Evolutionary conservation across 2,329 filamentous ascomycete species (phyloP).

Genomic region (Botryotinia convoluta): DNA sequence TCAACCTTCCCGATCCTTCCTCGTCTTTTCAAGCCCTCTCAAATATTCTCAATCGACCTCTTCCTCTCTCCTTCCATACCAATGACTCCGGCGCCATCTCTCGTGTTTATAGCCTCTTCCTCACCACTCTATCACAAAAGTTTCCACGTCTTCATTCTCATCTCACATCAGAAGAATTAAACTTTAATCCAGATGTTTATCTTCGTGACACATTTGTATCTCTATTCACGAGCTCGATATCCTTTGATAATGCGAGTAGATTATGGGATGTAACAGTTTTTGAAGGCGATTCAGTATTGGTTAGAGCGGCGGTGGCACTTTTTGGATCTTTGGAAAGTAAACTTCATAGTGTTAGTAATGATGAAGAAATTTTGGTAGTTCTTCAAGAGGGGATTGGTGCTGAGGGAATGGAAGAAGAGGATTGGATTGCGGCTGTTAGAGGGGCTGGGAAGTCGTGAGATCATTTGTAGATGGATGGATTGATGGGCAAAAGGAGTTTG

Average conservation of each 20-base stretch:
- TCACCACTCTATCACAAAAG: conserved; percentile 65
- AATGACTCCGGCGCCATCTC: conserved; percentile 66
- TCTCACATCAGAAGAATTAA: conserved; percentile 50
- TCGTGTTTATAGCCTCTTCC: conserved; percentile 66
- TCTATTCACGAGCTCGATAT: conserved; percentile 61
- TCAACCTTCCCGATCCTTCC: conserved; percentile 64
- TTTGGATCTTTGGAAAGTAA: conserved; percentile 52
- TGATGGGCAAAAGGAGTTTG: neutral
- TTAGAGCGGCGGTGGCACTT: conserved; percentile 69
- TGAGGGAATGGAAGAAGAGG: conserved; percentile 29
- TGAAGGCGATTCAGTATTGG: conserved; percentile 70
- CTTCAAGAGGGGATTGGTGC: conserved; percentile 24
- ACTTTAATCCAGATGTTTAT: conserved; percentile 50
- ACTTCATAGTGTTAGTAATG: conserved; percentile 43
- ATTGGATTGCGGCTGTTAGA: conserved; percentile 33
- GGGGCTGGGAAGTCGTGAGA: conserved; percentile 30
- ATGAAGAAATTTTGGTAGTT: conserved; percentile 27
- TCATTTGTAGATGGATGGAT: neutral
- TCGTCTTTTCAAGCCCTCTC: conserved; percentile 69
- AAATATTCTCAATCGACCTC: conserved; percentile 73
- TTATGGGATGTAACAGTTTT: conserved; percentile 83
- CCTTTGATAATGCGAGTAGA: conserved; percentile 67
- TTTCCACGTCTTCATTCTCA: conserved; percentile 62
- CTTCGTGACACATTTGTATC: conserved; percentile 60
- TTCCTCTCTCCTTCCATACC: conserved; percentile 73